Conservation (phyloP, 108 stramenopile species). For the Skeletonema menzelii region DNA sequence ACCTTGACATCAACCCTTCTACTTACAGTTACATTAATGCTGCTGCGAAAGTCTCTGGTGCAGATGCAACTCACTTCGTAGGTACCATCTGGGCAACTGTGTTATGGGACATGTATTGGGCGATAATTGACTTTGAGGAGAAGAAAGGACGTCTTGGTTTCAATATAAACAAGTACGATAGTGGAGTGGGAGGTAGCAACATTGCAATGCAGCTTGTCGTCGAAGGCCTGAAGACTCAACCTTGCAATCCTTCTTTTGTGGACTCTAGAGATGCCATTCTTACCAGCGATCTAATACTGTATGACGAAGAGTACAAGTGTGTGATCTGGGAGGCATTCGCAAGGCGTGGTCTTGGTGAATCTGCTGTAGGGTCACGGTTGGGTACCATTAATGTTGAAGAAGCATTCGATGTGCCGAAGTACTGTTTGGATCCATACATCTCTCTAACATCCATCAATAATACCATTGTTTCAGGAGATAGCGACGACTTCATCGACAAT, state of each 20-base stretch:
- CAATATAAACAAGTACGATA: not conserved
- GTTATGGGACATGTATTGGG: conserved; percentile 9
- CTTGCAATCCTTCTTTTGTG: conserved; percentile 7
- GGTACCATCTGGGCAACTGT: conserved; percentile 1
- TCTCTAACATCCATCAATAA: not conserved
- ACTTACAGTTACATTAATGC: conserved; percentile 5
- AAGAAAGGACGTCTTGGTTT: not conserved
- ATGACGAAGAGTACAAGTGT: conserved; percentile 4
- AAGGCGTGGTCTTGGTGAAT: conserved; percentile 5
- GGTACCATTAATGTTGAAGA: not conserved
- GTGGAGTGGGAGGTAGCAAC: conserved; percentile 8
- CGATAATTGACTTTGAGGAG: not conserved
- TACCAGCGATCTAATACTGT: not conserved
- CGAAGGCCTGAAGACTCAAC: conserved; percentile 3
- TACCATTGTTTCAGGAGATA: not conserved
- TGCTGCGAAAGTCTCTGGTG: not conserved
- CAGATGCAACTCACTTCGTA: conserved; percentile 4
- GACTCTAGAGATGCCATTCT: conserved; percentile 8
- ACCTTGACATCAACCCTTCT: conserved; percentile 1
- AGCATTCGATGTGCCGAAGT: not conserved
- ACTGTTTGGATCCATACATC: not conserved
- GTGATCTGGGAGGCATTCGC: conserved; percentile 1
- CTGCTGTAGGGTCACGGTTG: not conserved
- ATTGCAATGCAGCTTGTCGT: conserved; percentile 15
- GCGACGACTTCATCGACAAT: not conserved